Base-by-base conservation (phyloP, 1,139 yeast genomes). In the Candida sanyaensis region DNA sequence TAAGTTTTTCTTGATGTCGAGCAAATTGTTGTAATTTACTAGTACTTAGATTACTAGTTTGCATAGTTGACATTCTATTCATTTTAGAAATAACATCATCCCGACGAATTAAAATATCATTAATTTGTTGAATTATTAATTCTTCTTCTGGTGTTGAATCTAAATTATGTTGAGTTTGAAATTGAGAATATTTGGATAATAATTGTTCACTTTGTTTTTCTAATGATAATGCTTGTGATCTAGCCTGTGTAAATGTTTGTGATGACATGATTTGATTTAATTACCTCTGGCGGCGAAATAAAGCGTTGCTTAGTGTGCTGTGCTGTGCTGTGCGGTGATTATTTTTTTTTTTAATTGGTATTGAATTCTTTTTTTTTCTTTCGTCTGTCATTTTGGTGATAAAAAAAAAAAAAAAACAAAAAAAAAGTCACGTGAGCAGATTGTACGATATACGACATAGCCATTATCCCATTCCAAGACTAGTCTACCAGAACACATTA, bases 1-100 rank as follows among this genome's bases (percentile, higher is more conserved):
- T 78, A 32, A 90, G 71, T 27, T 81, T 79, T 63, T 91, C 97
- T 57, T 80, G 81, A 63, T 91, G 97, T 50, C 98, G 82, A 48
- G 86, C 83, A 42, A 91, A 70, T 63, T 93, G 98, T 59, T 88
- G 93, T 36, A 84, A 66, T 65, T 89, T 88, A 0, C 93, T 81
- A 1, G 93, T 81, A 2, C 91, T 78, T 6, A 85, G 71, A n/a
- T 74, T 66, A n/a, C 39, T 36, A 6, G 39, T 36, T 26, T 36
- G 39, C 39, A 36, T 36, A 24, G 39, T 24, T 11, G 39, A 8
- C 9, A 36, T 68, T 42, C 77, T 65, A 50, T 69, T 72, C 52
- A 79, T 59, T 48, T 65, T 64, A 34, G 51, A 55, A 17, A 75
- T 56, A 13, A 67, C 57, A 3, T 60, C 65, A 30, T 71, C 73